Percentiles rank a stretch among this genome's conserved stretches.
Conservation (phyloP, 2,329 filamentous ascomycete species). For the Coniochaeta sp. region DNA sequence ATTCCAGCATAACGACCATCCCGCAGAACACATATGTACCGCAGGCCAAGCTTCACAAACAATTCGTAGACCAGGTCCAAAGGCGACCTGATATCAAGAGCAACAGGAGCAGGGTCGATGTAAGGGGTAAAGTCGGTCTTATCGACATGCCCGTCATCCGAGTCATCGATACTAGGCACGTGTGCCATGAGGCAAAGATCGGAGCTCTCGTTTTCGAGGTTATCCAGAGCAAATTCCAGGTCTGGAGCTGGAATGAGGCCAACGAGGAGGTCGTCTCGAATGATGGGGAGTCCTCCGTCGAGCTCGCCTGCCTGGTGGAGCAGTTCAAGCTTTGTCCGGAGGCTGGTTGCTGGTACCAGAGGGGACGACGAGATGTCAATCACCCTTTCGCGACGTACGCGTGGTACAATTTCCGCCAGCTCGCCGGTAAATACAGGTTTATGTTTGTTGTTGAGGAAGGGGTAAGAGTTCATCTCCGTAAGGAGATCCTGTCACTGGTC, state of each 20-base stretch:
- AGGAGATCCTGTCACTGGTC: slow-evolving; percentile 60
- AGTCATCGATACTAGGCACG: slow-evolving; percentile 54
- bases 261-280: slow-evolving; percentile 71
- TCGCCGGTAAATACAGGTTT: slow-evolving; percentile 87
- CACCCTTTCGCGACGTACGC: slow-evolving; percentile 64
- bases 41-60: slow-evolving; percentile 86
- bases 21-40: slow-evolving; percentile 83
- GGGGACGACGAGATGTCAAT: slow-evolving; percentile 87
- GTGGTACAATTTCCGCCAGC: slow-evolving; percentile 77
- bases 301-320: slow-evolving; percentile 82
- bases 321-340: slow-evolving; percentile 74
- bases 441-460: slow-evolving; percentile 93
- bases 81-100: slow-evolving; percentile 80
- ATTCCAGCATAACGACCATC: slow-evolving; percentile 84
- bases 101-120: slow-evolving; percentile 85
- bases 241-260: slow-evolving; percentile 92
- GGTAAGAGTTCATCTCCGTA: slow-evolving; percentile 95
- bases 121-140: slow-evolving; percentile 83
- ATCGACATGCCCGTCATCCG: slow-evolving; percentile 51
- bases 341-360: slow-evolving; percentile 65
- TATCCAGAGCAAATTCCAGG: slow-evolving; percentile 86
- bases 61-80: slow-evolving; percentile 96
- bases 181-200: slow-evolving; percentile 77
- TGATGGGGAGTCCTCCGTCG: slow-evolving; percentile 83
- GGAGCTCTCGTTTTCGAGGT: slow-evolving; percentile 65